Conservation (phyloP, 23 red algal genomes). For the Gracilaria gracilis region DNA sequence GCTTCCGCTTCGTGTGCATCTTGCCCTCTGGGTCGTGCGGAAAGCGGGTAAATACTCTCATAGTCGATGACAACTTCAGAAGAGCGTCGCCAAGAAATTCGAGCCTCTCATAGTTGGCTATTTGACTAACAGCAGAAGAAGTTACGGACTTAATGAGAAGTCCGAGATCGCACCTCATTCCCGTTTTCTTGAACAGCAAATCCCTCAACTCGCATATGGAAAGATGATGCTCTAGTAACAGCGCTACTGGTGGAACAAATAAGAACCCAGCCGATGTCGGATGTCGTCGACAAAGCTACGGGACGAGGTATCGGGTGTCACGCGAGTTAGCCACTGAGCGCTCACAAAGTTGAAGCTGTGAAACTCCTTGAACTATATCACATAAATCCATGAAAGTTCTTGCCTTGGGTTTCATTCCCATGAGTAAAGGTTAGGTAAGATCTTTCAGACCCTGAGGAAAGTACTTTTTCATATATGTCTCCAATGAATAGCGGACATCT, state of each 20-base stretch:
- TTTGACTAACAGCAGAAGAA: too few relatives aligned
- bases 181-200: too few relatives aligned
- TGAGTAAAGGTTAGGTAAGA: conserved; percentile 61
- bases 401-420: not conserved
- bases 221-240: too few relatives aligned
- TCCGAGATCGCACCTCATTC: too few relatives aligned
- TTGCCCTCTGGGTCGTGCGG: conserved; percentile 61
- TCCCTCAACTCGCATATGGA: too few relatives aligned
- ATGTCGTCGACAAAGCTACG: conserved; percentile 39
- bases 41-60: conserved; percentile 46
- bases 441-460: not conserved
- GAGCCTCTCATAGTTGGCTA: too few relatives aligned
- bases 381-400: conserved; percentile 33
- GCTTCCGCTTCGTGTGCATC: conserved; percentile 34
- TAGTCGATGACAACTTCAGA: conserved; percentile 60
- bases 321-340: not conserved
- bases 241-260: too few relatives aligned
- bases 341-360: conserved; percentile 9
- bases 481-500: conserved; percentile 28
- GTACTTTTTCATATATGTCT: conserved; percentile 52
- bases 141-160: too few relatives aligned
- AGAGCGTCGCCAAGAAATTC: too few relatives aligned
- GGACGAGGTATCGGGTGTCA: conserved; percentile 26
- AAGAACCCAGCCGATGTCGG: conserved; percentile 33
- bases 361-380: conserved; percentile 18